phyloP scores from a whole-genome alignment of 1,139 yeast genomes.

The Kodamaea derodonti region DNA sequence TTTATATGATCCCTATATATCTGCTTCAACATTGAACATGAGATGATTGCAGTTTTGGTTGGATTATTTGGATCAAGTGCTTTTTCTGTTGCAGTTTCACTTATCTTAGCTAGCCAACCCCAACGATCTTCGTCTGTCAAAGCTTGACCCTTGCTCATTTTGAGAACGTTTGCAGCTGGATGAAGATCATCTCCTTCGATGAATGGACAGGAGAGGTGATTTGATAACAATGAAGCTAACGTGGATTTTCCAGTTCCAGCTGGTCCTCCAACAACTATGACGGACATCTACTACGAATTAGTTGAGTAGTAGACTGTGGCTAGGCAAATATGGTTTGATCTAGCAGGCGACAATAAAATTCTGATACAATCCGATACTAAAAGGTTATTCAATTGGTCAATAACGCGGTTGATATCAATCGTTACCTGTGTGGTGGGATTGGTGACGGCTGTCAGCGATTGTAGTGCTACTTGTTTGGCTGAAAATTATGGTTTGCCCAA shows the following conservation, averaged over 20 bases:
- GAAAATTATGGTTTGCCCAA: too few species aligned
- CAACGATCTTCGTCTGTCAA: conserved; percentile 85
- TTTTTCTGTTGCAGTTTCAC: conserved; percentile 34
- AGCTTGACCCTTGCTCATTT: conserved; percentile 80
- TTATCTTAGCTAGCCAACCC: conserved; percentile 72
- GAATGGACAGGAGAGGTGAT: conserved; percentile 46
- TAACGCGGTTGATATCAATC: too few species aligned
- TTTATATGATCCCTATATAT: conserved; percentile 62
- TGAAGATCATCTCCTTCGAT: conserved; percentile 86
- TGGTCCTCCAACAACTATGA: conserved; percentile 72
- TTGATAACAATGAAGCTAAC: conserved; percentile 54
- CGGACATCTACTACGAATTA: too few species aligned
- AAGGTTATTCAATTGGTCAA: too few species aligned
- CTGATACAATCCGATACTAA: too few species aligned
- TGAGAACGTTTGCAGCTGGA: conserved; percentile 66
- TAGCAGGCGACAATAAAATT: too few species aligned
- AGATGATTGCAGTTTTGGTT: conserved; percentile 46
- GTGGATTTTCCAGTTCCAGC: conserved; percentile 94
- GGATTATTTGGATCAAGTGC: conserved; percentile 27
- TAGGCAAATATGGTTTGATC: too few species aligned
- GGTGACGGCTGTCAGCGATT: too few species aligned
- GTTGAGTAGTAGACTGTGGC: too few species aligned
- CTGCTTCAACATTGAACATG: conserved; percentile 83
- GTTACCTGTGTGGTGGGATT: too few species aligned
- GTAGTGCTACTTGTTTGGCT: too few species aligned